Percentiles rank a stretch among this genome's conserved stretches.
phyloP scores from a whole-genome alignment of 139 green algal species.

The Diplosphaera chodatii region DNA sequence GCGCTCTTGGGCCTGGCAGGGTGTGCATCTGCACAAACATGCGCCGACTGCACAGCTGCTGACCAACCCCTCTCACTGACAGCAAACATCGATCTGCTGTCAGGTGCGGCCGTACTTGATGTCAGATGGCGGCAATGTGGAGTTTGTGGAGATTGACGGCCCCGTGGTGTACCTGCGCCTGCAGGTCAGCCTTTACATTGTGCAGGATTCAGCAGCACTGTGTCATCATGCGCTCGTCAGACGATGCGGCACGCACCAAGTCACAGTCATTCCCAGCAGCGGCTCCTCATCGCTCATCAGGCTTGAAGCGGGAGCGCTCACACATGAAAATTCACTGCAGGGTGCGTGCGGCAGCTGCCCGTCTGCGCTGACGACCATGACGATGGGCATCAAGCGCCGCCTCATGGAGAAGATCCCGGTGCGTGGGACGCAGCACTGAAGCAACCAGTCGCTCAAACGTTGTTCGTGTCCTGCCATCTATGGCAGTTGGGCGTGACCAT shows the following conservation, averaged over 20 bases:
- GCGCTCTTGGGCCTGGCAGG: neutral
- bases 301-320: too few species aligned
- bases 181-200: too few species aligned
- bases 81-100: neutral
- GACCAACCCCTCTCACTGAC: neutral
- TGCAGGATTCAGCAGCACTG: too few species aligned
- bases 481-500: too few species aligned
- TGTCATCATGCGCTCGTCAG: too few species aligned
- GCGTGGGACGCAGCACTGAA: too few species aligned
- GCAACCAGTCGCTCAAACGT: too few species aligned
- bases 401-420: constrained; percentile 95
- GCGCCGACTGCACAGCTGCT: neutral
- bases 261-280: too few species aligned
- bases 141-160: constrained; percentile 97
- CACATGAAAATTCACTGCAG: too few species aligned
- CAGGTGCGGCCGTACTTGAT: constrained; percentile 96
- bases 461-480: too few species aligned
- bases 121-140: constrained; percentile 93
- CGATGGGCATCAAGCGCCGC: constrained; percentile 95
- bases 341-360: constrained; percentile 95
- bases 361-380: constrained; percentile 90
- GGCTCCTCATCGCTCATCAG: too few species aligned
- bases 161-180: constrained; percentile 78
- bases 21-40: neutral
- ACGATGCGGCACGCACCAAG: too few species aligned